phyloP scores from a whole-genome alignment of 495 filamentous ascomycete species.

The Penicillium maclennaniae region DNA sequence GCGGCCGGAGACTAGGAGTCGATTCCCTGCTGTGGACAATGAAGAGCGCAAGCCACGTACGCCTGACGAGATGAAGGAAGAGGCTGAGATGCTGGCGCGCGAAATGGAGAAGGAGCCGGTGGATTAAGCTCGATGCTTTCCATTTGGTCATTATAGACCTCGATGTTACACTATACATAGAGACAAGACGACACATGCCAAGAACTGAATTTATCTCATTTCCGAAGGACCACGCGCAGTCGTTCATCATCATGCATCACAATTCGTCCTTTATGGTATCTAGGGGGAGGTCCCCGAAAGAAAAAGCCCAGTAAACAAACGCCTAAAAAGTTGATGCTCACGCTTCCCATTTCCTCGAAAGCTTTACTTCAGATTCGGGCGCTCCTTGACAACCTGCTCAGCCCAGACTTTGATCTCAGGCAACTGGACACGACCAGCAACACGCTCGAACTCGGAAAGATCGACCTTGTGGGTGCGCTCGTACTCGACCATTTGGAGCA shows the following conservation, averaged over 20 bases:
- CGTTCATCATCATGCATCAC: constrained; percentile 14
- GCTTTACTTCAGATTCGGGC: constrained; percentile 46
- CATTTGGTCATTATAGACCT: background rate
- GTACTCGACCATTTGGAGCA: constrained; percentile 96
- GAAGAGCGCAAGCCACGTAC: constrained; percentile 62
- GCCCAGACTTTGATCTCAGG: constrained; percentile 79
- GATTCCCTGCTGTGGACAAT: constrained; percentile 62
- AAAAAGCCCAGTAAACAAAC: constrained; percentile 15
- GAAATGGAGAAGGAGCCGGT: constrained; percentile 41
- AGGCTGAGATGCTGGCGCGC: constrained; percentile 50
- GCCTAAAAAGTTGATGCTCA: constrained; percentile 2
- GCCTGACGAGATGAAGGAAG: constrained; percentile 72
- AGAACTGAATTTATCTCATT: constrained; percentile 8
- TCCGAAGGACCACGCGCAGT: constrained; percentile 11
- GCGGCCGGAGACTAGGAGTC: constrained; percentile 26
- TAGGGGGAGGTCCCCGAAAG: constrained; percentile 5
- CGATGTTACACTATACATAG: background rate
- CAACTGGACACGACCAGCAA: constrained; percentile 66
- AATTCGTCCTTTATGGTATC: constrained; percentile 20
- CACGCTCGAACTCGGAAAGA: constrained; percentile 78
- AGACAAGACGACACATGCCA: background rate
- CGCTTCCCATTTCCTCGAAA: background rate
- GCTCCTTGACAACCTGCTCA: constrained; percentile 68
- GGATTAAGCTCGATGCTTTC: constrained; percentile 11
- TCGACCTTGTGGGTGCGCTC: constrained; percentile 72